Percentiles rank a stretch among this genome's conserved stretches.
Evolutionary conservation across 805 yeast genomes (phyloP).

Genomic region (Lipomyces starkeyi): DNA sequence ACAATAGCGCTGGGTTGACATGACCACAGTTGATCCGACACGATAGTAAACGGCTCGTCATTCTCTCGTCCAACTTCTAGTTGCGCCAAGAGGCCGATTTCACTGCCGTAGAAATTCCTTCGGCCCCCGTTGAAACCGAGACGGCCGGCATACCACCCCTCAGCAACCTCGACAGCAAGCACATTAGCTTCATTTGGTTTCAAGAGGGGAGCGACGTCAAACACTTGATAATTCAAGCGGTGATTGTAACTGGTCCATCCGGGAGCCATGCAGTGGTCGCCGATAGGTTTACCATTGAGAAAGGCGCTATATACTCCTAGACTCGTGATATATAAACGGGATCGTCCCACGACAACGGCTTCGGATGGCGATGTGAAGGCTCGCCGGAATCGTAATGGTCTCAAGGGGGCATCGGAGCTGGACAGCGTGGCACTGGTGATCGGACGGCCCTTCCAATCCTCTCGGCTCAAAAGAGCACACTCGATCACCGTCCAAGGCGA

Average conservation of each 20-base stretch:
- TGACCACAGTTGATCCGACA: slow-evolving; percentile 40
- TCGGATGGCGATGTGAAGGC: too few relatives aligned
- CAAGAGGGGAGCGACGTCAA: slow-evolving; percentile 38
- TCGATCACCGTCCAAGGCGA: too few relatives aligned
- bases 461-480: too few relatives aligned
- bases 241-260: slow-evolving; percentile 44
- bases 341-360: too few relatives aligned
- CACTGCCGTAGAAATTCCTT: slow-evolving; percentile 40
- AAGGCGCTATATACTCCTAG: too few relatives aligned
- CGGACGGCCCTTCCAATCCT: too few relatives aligned
- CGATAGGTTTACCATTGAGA: slow-evolving; percentile 40
- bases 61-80: too few relatives aligned
- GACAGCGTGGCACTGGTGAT: too few relatives aligned
- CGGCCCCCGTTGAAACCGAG: slow-evolving; percentile 43
- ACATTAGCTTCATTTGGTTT: slow-evolving; percentile 28
- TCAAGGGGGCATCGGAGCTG: too few relatives aligned
- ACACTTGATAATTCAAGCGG: slow-evolving; percentile 39
- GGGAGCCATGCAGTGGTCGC: slow-evolving; percentile 40
- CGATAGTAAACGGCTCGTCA: slow-evolving; percentile 32
- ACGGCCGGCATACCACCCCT: slow-evolving; percentile 43
- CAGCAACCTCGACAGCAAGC: slow-evolving; percentile 40
- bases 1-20: slow-evolving; percentile 38
- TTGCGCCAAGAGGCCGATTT: slow-evolving; percentile 36
- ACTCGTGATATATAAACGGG: too few relatives aligned
- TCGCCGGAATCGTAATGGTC: too few relatives aligned